Base-by-base conservation (phyloP, 2,329 filamentous ascomycete genomes). In the Trichoderma sp. region DNA sequence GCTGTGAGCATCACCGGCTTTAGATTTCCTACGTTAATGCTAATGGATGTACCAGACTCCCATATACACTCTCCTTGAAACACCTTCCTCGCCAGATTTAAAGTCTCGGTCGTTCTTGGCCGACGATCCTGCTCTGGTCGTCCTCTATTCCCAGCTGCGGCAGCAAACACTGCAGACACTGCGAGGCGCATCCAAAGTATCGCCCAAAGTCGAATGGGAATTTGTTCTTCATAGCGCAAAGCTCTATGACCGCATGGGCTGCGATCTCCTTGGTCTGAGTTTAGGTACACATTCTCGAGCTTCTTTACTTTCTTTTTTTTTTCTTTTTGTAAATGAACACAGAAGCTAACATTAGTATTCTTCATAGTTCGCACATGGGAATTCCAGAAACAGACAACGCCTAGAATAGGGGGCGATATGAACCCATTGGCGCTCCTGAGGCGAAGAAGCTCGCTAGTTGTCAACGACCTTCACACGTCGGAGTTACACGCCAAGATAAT, bases 181-280 rank as follows among this genome's bases (percentile, higher is more conserved):
- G 8, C 89, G 91, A 37, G 94, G 94, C n/a, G 93, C 93, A 7
- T 91, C 91, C 0, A 93, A 93, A 79, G 86, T 97, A 21, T 90
- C 89, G 2, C 91, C 92, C 0, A 87, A 87, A 71, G 89, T 91
- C 4, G 94, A 97, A 79, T 97, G 93, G 92, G 88, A 92, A 37
- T 97, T 97, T 77, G 89, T 97, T 0, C 82, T 97, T 27, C 93
- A 96, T 74, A 97, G 93, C 65, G 93, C 94, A 19, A 86, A 89
- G 66, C 83, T 96, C 21, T 98, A 94, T 76, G 91, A 92, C 77
- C 90, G 93, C 10, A 97, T 96, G 94, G 95, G 96, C 3, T 97
- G 96, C 76, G 95, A 97, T 79, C 80, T 97, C 10, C 86, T 98
- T 0, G 96, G 94, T 0, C 83, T 98, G 5, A 93, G 96, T 75